Evolutionary conservation across 1,284 basidiomycete genomes (phyloP).

Genomic region (Singerocomus inundabilis): DNA sequence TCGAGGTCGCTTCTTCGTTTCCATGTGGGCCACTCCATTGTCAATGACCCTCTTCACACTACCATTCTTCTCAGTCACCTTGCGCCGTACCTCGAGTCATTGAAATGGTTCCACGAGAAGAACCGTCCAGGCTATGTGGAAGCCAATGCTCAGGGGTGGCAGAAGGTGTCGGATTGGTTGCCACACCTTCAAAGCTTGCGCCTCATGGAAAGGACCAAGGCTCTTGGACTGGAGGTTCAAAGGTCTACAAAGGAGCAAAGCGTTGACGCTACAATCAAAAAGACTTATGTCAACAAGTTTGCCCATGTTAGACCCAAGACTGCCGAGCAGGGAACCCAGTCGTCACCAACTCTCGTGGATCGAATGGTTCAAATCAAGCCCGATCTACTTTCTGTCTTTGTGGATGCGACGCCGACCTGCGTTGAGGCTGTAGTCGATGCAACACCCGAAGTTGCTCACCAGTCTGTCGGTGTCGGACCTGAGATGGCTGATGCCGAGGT

Average conservation of each 20-base stretch:
- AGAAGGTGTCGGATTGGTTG: conserved; percentile 61
- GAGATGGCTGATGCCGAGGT: conserved; percentile 28
- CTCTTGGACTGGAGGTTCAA: conserved; percentile 31
- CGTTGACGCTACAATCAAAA: conserved; percentile 54
- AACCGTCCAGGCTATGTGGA: conserved; percentile 68
- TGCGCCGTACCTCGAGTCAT: conserved; percentile 60
- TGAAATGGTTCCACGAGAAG: conserved; percentile 74
- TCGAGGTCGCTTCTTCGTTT: conserved; percentile 64
- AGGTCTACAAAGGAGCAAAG: conserved; percentile 43
- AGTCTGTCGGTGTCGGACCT: conserved; percentile 41
- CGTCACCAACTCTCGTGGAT: conserved; percentile 44
- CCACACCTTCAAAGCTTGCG: conserved; percentile 68
- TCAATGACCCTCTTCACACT: conserved; percentile 61
- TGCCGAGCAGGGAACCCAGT: conserved; percentile 47
- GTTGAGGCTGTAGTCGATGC: conserved; percentile 34
- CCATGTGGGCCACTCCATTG: conserved; percentile 72
- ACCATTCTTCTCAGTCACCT: conserved; percentile 73
- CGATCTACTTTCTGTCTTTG: conserved; percentile 40
- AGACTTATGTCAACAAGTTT: conserved; percentile 43
- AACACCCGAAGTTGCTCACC: conserved; percentile 35
- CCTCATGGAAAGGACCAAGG: conserved; percentile 53
- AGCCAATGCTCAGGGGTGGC: conserved; percentile 63
- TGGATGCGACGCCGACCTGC: conserved; percentile 44
- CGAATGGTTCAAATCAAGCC: conserved; percentile 46
- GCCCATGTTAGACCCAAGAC: conserved; percentile 48